These are phyloP conservation scores for Entomortierella chlamydospora DNA, from an alignment of 192 early-diverging fungal species.

Conservation along the genomic window DNA sequence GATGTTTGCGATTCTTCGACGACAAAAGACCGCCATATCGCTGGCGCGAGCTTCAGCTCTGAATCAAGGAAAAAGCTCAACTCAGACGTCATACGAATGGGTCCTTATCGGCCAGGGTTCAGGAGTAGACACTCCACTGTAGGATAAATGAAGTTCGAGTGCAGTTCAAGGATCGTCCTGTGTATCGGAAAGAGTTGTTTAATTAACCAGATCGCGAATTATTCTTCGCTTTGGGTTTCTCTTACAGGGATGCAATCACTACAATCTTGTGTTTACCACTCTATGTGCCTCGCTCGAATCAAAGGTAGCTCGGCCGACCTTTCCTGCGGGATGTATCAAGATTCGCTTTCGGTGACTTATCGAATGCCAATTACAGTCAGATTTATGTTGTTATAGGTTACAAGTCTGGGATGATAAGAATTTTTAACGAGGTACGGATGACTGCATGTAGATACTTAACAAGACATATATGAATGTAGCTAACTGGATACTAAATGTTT, in stretches of 20 bases:
- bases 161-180: not conserved
- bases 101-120: conserved; percentile 60
- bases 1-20: conserved; percentile 41
- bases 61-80: not conserved
- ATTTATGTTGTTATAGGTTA: conserved; percentile 65
- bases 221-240: not conserved
- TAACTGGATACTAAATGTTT: too few species aligned
- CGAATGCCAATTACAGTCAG: conserved; percentile 9
- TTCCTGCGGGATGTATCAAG: too few species aligned
- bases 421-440: conserved; percentile 60
- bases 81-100: conserved; percentile 15
- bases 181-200: not conserved
- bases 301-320: conserved; percentile 39
- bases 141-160: not conserved
- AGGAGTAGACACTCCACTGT: conserved; percentile 55
- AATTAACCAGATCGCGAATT: not conserved
- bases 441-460: too few species aligned
- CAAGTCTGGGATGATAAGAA: conserved; percentile 64
- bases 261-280: conserved; percentile 62
- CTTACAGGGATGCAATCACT: conserved; percentile 60
- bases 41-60: not conserved
- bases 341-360: too few species aligned
- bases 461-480: not conserved
- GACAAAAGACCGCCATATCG: not conserved
- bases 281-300: conserved; percentile 60